phyloP scores from a whole-genome alignment of 192 early-diverging fungal genomes.

The Backusella tarrabulga region DNA sequence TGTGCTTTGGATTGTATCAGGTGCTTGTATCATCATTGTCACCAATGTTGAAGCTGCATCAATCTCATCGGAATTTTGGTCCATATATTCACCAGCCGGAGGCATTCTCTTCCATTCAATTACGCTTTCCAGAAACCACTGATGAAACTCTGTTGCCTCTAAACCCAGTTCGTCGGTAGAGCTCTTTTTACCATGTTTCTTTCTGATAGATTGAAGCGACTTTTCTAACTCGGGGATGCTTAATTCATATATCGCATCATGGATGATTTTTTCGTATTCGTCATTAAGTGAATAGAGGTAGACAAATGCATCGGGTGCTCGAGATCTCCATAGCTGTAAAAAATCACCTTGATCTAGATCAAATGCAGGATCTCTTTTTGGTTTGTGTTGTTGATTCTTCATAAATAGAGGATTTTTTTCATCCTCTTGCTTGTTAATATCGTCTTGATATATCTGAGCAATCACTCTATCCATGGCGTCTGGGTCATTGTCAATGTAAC shows the following conservation, averaged over 20 bases:
- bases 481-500: not conserved
- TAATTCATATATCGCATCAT: slow-evolving; percentile 36
- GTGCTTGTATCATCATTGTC: not conserved
- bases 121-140: slow-evolving; percentile 34
- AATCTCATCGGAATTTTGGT: not conserved
- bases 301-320: slow-evolving; percentile 27
- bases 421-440: not conserved
- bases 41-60: not conserved
- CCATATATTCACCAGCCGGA: not conserved
- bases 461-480: not conserved
- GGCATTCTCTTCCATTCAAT: slow-evolving; percentile 18
- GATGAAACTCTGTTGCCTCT: slow-evolving; percentile 40
- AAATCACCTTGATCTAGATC: not conserved
- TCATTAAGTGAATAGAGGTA: slow-evolving; percentile 31
- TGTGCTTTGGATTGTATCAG: not conserved
- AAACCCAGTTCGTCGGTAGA: slow-evolving; percentile 32
- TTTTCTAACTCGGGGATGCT: slow-evolving; percentile 28
- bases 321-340: slow-evolving; percentile 9
- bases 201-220: slow-evolving; percentile 28
- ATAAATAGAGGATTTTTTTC: not conserved
- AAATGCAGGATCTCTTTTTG: not conserved
- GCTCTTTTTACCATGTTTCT: slow-evolving; percentile 45
- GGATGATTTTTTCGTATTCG: slow-evolving; percentile 40
- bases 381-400: not conserved
- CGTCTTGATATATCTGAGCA: not conserved